Evolutionary conservation across 164 flowering plant genomes (phyloP).

Genomic region (Umbellularia californica): DNA sequence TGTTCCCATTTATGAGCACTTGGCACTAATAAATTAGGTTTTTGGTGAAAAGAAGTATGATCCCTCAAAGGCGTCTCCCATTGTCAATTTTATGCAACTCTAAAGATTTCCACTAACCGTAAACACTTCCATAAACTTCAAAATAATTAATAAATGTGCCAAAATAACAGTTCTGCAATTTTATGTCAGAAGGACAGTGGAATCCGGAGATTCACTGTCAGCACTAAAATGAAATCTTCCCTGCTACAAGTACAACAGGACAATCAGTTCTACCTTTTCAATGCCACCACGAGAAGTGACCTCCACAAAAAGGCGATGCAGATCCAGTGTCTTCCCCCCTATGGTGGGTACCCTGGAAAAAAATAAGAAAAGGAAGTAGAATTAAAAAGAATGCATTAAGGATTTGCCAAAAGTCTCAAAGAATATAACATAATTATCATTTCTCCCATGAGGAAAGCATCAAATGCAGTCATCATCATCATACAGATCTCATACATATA

Average conservation of each 20-base stretch:
- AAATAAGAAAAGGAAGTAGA: neutral
- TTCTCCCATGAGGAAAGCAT: too few species aligned
- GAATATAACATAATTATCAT: too few species aligned
- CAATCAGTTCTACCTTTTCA: constrained; percentile 49
- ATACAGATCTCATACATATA: too few species aligned
- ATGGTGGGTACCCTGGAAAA: constrained; percentile 59
- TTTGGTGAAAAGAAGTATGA: neutral
- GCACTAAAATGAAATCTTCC: neutral
- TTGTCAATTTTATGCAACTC: neutral
- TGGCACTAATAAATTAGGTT: neutral
- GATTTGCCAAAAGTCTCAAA: too few species aligned
- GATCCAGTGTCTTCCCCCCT: constrained; percentile 77
- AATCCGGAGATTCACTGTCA: neutral
- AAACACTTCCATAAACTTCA: neutral
- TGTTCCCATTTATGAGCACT: too few species aligned
- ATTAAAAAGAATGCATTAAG: neutral
- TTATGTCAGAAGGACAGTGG: neutral
- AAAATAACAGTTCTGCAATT: neutral
- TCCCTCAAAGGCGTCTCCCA: neutral
- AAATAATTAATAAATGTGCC: neutral
- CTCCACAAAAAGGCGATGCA: constrained; percentile 75
- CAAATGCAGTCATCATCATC: too few species aligned
- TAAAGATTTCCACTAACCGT: neutral
- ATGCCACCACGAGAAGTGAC: constrained; percentile 85
- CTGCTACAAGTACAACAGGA: neutral